Conservation (phyloP, 2,329 filamentous ascomycete species). For the Amphichorda felina region DNA sequence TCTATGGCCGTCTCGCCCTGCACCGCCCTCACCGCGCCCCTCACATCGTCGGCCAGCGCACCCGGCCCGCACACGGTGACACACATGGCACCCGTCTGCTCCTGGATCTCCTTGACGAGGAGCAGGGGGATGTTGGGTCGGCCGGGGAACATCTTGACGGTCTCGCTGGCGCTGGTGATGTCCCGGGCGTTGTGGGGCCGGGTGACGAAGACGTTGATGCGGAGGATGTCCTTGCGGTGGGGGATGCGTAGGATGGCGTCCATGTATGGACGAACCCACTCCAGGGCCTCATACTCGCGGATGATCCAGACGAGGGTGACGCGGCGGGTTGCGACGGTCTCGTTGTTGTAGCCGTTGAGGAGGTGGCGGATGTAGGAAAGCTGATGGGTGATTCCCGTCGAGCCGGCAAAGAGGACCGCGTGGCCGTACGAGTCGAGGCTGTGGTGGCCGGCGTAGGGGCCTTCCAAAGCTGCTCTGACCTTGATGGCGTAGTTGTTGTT, state of each 20-base stretch:
- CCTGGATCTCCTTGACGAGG: constrained; percentile 69
- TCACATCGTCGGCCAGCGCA: constrained; percentile 63
- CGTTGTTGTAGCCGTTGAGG: constrained; percentile 54
- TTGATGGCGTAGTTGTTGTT: constrained; percentile 35
- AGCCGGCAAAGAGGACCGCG: constrained; percentile 78
- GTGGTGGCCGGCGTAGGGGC: constrained; percentile 78
- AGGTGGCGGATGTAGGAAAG: constrained; percentile 77
- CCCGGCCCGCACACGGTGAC: constrained; percentile 74
- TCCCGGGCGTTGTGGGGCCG: constrained; percentile 75
- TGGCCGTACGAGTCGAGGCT: constrained; percentile 88
- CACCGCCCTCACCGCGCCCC: constrained; percentile 51
- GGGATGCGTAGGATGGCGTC: constrained; percentile 65
- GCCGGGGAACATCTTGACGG: constrained; percentile 86
- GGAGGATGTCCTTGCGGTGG: constrained; percentile 68
- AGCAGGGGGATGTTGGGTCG: constrained; percentile 72
- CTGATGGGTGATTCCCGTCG: constrained; percentile 92
- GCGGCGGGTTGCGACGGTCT: constrained; percentile 68
- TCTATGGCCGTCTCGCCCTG: constrained; percentile 56
- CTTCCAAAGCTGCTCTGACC: constrained; percentile 69
- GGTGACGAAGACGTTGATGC: constrained; percentile 83
- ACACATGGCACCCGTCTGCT: constrained; percentile 78
- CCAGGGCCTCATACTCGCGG: constrained; percentile 75
- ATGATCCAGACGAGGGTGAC: constrained; percentile 88
- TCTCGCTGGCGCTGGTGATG: constrained; percentile 62
- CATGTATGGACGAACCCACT: constrained; percentile 89